Conservation (phyloP, 768 basidiomycete species). For the Calocybe cyanea region DNA sequence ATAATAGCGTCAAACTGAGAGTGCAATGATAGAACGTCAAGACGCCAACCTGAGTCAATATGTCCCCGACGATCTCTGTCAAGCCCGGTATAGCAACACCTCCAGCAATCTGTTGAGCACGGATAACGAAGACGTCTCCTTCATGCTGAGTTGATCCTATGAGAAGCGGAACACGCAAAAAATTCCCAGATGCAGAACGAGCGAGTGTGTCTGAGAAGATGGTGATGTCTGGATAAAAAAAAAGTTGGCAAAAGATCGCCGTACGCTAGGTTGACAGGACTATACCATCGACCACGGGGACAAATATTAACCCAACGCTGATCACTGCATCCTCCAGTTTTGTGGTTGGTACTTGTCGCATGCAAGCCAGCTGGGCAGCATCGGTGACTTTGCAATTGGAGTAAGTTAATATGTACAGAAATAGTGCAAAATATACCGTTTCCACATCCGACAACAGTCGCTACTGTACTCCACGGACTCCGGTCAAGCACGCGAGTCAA, state of each 20-base stretch:
- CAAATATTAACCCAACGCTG: constrained; percentile 20
- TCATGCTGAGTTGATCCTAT: constrained; percentile 26
- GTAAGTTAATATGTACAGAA: background rate
- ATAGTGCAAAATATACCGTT: constrained; percentile 18
- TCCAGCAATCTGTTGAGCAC: background rate
- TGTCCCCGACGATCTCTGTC: constrained; percentile 1
- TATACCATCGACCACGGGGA: constrained; percentile 26
- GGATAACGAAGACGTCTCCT: constrained; percentile 10
- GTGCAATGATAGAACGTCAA: too few relatives aligned
- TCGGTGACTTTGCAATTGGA: constrained; percentile 12
- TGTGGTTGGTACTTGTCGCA: constrained; percentile 25
- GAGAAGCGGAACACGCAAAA: constrained; percentile 11
- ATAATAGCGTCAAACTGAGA: background rate
- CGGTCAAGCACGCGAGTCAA: too few relatives aligned
- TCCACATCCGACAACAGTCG: constrained; percentile 28
- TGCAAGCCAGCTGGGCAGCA: constrained; percentile 28
- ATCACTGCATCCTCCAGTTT: constrained; percentile 27
- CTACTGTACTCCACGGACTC: constrained; percentile 29
- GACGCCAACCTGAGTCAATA: background rate
- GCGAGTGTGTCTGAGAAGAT: constrained; percentile 25
- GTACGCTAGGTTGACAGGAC: background rate
- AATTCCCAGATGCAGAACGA: constrained; percentile 12
- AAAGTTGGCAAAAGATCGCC: background rate
- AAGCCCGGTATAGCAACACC: constrained; percentile 8
- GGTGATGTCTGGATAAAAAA: constrained; percentile 22